phyloP scores from a whole-genome alignment of 768 basidiomycete genomes.

The Boletus speciosus region DNA sequence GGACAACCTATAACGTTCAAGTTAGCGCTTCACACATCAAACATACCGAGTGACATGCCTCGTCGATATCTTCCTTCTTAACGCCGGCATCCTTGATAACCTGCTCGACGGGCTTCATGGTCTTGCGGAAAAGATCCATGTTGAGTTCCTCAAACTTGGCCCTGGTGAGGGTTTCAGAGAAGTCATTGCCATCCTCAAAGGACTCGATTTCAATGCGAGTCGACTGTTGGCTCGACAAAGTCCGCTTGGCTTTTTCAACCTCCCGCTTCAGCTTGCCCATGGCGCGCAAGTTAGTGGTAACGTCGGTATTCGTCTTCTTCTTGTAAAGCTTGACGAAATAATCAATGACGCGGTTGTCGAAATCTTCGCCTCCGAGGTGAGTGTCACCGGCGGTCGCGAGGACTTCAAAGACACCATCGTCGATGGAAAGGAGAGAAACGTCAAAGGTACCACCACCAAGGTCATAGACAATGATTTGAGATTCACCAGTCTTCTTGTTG shows the following conservation, averaged over 20 bases:
- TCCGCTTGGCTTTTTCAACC: slow-evolving; percentile 94
- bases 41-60: slow-evolving; percentile 44
- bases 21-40: not conserved
- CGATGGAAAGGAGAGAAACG: slow-evolving; percentile 93
- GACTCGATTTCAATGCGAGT: slow-evolving; percentile 93
- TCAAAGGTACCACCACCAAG: slow-evolving; percentile 99
- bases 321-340: slow-evolving; percentile 88
- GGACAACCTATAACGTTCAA: slow-evolving; percentile 54
- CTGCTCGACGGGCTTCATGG: slow-evolving; percentile 99
- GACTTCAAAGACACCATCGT: slow-evolving; percentile 90
- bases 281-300: slow-evolving; percentile 72
- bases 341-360: slow-evolving; percentile 91
- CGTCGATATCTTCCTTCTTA: slow-evolving; percentile 96
- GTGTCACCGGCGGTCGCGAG: slow-evolving; percentile 92
- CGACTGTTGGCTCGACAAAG: slow-evolving; percentile 84
- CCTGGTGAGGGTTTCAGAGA: slow-evolving; percentile 93
- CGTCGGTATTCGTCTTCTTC: slow-evolving; percentile 87
- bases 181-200: slow-evolving; percentile 95
- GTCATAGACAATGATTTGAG: slow-evolving; percentile 97
- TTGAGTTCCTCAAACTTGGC: slow-evolving; percentile 99
- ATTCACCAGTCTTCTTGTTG: slow-evolving; percentile 92
- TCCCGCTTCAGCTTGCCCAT: slow-evolving; percentile 91
- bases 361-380: slow-evolving; percentile 94
- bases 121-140: slow-evolving; percentile 99
- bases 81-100: slow-evolving; percentile 97